Evolutionary conservation across 805 yeast species (phyloP).

Genomic region (Metschnikowia picachoensis): DNA sequence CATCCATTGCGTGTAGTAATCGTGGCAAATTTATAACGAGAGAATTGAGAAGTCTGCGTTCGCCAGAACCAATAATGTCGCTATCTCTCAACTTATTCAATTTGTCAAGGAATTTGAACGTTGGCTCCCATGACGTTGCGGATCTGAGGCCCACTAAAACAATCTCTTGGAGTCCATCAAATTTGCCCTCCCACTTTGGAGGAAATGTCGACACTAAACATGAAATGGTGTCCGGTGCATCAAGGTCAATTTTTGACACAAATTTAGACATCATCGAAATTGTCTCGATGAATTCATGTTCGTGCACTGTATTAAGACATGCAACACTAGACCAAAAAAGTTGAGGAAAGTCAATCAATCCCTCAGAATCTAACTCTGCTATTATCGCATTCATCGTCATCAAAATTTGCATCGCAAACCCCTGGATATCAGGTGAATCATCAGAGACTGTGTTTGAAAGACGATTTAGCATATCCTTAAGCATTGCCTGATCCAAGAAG

Average conservation of each 20-base stretch:
- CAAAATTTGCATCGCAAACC: constrained; percentile 93
- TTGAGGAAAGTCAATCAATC: constrained; percentile 84
- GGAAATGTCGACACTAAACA: constrained; percentile 87
- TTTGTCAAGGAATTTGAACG: constrained; percentile 69
- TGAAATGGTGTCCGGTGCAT: constrained; percentile 78
- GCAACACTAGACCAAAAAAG: constrained; percentile 95
- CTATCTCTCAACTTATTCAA: constrained; percentile 64
- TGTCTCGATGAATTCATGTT: constrained; percentile 87
- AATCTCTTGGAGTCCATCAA: constrained; percentile 80
- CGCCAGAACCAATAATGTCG: constrained; percentile 71
- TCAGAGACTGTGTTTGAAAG: constrained; percentile 91
- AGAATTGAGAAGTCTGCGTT: constrained; percentile 65
- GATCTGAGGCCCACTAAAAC: constrained; percentile 84
- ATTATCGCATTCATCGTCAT: constrained; percentile 94
- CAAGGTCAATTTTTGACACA: constrained; percentile 80
- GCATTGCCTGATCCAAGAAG: constrained; percentile 79
- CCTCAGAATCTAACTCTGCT: constrained; percentile 75
- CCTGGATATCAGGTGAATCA: constrained; percentile 84
- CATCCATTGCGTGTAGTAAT: constrained; percentile 74
- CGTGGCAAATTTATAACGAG: constrained; percentile 79
- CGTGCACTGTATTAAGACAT: constrained; percentile 83
- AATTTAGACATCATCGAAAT: constrained; percentile 78
- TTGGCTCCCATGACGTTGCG: constrained; percentile 70
- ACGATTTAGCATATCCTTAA: constrained; percentile 90
- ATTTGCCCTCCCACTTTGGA: constrained; percentile 91